phyloP scores from a whole-genome alignment of 78 protist species.

The Dictyostelium purpureum region DNA sequence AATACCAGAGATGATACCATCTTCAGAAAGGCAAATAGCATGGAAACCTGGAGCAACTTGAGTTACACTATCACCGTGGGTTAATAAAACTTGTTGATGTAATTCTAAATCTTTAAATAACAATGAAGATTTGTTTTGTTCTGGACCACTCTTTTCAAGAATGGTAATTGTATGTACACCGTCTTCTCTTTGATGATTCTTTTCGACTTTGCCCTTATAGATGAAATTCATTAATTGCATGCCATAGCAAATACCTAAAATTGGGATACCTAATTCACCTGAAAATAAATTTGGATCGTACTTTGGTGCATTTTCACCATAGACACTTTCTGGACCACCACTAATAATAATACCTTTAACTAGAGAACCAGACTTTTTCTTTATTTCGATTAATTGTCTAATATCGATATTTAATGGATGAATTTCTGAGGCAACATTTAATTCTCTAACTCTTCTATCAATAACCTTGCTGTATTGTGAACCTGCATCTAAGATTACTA shows the following conservation, averaged over 20 bases:
- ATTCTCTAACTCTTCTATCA: conserved; percentile 96
- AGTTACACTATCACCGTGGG: conserved; percentile 96
- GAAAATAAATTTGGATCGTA: conserved; percentile 80
- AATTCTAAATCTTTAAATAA: conserved; percentile 77
- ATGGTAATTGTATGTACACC: conserved; percentile 83
- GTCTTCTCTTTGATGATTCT: conserved; percentile 89
- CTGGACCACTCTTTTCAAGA: not conserved
- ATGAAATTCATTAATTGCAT: conserved; percentile 91
- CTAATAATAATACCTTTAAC: conserved; percentile 88
- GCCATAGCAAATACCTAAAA: conserved; percentile 98
- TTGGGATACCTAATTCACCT: conserved; percentile 69
- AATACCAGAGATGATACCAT: conserved; percentile 69
- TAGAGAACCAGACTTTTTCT: not conserved
- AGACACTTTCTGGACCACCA: conserved; percentile 95
- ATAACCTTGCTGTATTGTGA: conserved; percentile 95
- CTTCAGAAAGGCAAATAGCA: conserved; percentile 47
- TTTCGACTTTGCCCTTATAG: conserved; percentile 90
- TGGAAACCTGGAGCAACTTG: conserved; percentile 82
- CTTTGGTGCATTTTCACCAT: conserved; percentile 88
- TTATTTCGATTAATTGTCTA: not conserved
- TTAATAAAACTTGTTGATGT: conserved; percentile 86
- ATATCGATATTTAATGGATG: conserved; percentile 79
- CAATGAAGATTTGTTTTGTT: not conserved
- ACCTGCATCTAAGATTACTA: conserved; percentile 90
- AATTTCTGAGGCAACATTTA: conserved; percentile 88